Base-by-base conservation (phyloP, 352 stramenopile genomes). In the Elongisporangium undulatum region DNA sequence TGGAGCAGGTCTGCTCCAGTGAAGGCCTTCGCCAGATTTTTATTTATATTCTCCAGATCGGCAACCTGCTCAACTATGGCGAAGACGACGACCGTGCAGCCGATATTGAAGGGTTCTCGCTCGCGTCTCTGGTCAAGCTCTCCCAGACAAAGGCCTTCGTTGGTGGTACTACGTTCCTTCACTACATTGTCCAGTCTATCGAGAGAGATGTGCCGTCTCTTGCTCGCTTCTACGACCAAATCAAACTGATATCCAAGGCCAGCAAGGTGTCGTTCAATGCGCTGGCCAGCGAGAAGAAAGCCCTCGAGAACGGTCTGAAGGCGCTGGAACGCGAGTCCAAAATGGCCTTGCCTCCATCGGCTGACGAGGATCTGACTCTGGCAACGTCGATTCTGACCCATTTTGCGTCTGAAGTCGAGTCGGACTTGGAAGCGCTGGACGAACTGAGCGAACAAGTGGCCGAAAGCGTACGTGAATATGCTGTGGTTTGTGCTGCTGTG, bases 131-230 rank as follows among this genome's bases (percentile, higher is more conserved):
- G 49, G 80, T 92, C 39, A 95, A 93, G 66, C 73, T 95, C 45
- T 95, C 85, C 13, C 85, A 95, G 67, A 95, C 85, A 0, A 95
- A 93, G 65, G 85, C 83, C 21, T 95, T 95, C 52, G 78, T 89
- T 12, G 85, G 85, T 10, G 80, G 82, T 6, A 86, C 86, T 49
- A 93, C 85, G 13, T 88, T 95, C 58, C 69, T 93, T 54, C 85
- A 95, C 50, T 95, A 92, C 57, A 71, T 95, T n/a, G 83, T 95
- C 20, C 82, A 95, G 63, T 90, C 79, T 21, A 89, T 93, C 51
- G 85, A 95, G 61, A 75, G 82, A 16, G 85, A 94, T 23, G 80
- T 89, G 19, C 85, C 85, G 4, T 68, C 89, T 16, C 73, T 94
- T 1, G 79, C 75, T 21, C 71, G 78, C 22, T 94, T 94, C 56